These are phyloP conservation scores for Populus trichocarpa DNA, from an alignment of 441 rosid species.

Conservation along the genomic window DNA sequence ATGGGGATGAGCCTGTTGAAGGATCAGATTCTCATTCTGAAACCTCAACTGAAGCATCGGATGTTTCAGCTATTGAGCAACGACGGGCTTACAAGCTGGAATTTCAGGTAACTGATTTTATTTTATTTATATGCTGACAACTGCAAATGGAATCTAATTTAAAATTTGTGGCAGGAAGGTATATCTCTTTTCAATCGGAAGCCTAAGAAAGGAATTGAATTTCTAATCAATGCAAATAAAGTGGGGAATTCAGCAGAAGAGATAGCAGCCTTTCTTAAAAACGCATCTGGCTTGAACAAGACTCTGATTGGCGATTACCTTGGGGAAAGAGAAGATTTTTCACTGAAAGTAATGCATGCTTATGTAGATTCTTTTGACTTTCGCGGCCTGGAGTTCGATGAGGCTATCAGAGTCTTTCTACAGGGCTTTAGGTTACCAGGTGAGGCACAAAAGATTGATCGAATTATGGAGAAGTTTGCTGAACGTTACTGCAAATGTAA, in stretches of 20 bases:
- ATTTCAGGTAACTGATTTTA: constrained; percentile 62
- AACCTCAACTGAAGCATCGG: constrained; percentile 79
- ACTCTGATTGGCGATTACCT: constrained; percentile 92
- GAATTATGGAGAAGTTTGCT: constrained; percentile 98
- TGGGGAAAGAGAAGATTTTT: constrained; percentile 95
- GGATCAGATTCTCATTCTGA: constrained; percentile 87
- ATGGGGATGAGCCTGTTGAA: constrained; percentile 70
- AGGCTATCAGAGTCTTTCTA: constrained; percentile 84
- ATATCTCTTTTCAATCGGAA: constrained; percentile 96
- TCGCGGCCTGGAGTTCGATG: constrained; percentile 88
- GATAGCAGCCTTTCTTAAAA: constrained; percentile 88
- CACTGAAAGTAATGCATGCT: constrained; percentile 97
- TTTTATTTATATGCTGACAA: constrained; percentile 13
- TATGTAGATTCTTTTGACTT: constrained; percentile 96
- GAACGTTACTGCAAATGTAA: constrained; percentile 98
- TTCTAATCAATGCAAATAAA: constrained; percentile 91
- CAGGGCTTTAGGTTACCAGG: constrained; percentile 98
- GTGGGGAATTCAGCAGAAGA: constrained; percentile 95
- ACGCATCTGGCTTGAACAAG: constrained; percentile 84
- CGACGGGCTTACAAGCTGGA: constrained; percentile 99
- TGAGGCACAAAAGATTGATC: constrained; percentile 99
- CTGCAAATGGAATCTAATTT: constrained; percentile 33
- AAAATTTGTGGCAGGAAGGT: constrained; percentile 94
- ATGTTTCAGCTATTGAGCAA: constrained; percentile 86
- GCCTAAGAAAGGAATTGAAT: constrained; percentile 95